Base-by-base conservation (phyloP, 345 rosid genomes). In the Euphorbia pulcherrima region DNA sequence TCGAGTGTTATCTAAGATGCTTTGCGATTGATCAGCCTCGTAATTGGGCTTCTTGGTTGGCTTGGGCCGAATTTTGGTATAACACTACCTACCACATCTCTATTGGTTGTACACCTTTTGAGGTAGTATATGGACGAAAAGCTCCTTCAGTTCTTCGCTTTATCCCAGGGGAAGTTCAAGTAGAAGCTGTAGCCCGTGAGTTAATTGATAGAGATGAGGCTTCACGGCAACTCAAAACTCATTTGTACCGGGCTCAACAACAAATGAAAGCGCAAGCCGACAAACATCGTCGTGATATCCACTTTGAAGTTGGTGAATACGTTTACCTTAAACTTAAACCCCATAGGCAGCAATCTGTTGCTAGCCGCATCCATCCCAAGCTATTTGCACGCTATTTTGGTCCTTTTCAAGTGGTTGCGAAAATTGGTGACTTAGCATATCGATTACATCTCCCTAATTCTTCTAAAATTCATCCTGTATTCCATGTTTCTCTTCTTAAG, bases 151-250 rank as follows among this genome's bases (percentile, higher is more conserved):
- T n/a, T 4, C 4, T 46, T 1, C 14, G 16, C 0, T 21, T 54
- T 40, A 2, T 54, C 0, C 23, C 13, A 0, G 47, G 48, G 0
- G 35, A 0, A 17, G 14, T 9, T 0, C 9, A 0, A 0, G 11
- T 5, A 0, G 4, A 18, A 10, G 54, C 8, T 2, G 55, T 71
- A 5, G 29, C 37, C 1, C 1, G 5, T 0, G 2, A 5, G 0
- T 6, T 71, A 1, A 0, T 6, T 0, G 6, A 20, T 0, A 4
- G 6, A 0, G 54, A 40, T 27, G 40, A 9, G 6, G 11, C 26
- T n/a, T 20, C 21, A 1, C 0, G 26, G 0, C 55, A 51, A 1
- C 26, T 62, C 0, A 17, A 39, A 11, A 2, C 0, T 0, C 21
- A 62, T 17, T 8, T 62, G 12, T 9, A 2, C 0, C 16, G 35